Percentiles rank a stretch among this genome's conserved stretches.
phyloP scores from a whole-genome alignment of 257 asterid genomes.

The Perilla frutescens region DNA sequence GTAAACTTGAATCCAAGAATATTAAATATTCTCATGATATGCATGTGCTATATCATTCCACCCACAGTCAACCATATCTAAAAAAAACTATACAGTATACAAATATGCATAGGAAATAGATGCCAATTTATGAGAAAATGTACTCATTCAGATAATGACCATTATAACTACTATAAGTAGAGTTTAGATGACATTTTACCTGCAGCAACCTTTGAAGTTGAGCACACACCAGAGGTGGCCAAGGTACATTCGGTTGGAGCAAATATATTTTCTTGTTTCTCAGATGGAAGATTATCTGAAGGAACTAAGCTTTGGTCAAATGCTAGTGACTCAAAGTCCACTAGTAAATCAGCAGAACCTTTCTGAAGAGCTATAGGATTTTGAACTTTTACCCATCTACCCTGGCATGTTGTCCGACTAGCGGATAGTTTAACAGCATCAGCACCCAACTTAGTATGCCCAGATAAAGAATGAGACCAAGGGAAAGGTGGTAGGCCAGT shows the following conservation, averaged over 20 bases:
- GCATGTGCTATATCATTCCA: background rate
- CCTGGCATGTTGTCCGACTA: conserved; percentile 69
- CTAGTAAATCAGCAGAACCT: conserved; percentile 54
- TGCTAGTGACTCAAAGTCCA: conserved; percentile 64
- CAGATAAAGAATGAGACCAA: conserved; percentile 82
- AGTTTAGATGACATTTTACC: conserved; percentile 54
- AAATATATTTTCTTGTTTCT: conserved; percentile 42
- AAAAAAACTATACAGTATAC: background rate
- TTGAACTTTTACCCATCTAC: conserved; percentile 81
- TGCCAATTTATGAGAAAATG: background rate
- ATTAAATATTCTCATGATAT: background rate
- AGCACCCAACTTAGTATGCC: conserved; percentile 64
- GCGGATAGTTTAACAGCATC: conserved; percentile 73
- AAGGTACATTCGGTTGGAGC: conserved; percentile 47
- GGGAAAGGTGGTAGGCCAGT: conserved; percentile 90
- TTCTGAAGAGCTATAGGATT: conserved; percentile 46
- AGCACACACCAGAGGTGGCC: conserved; percentile 51
- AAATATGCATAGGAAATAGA: background rate
- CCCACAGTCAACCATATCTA: conserved; percentile 3
- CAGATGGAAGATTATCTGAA: conserved; percentile 34
- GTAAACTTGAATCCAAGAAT: too few species aligned
- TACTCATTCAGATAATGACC: background rate
- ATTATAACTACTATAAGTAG: conserved; percentile 16
- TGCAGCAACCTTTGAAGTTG: conserved; percentile 55
- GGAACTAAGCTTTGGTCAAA: conserved; percentile 81